These are phyloP conservation scores for Botrytis deweyae DNA, from an alignment of 2,329 filamentous ascomycete genomes.

Conservation along the genomic window DNA sequence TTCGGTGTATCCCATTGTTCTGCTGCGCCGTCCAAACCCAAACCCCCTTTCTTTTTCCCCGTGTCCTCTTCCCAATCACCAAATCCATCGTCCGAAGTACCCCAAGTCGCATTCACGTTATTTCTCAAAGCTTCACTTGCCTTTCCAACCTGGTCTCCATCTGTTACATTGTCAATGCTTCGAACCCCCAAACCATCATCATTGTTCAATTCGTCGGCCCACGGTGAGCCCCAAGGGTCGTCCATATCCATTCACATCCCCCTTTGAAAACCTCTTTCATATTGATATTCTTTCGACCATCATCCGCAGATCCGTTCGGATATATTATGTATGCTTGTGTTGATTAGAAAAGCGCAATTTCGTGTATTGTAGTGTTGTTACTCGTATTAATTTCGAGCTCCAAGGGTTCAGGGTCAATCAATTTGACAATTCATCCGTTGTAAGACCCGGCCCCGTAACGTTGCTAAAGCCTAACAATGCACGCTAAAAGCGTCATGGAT, in stretches of 20 bases:
- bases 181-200: not conserved
- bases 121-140: conserved; percentile 28
- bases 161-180: conserved; percentile 16
- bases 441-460: conserved; percentile 15
- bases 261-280: conserved; percentile 31
- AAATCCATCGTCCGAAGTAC: conserved; percentile 32
- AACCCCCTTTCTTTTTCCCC: conserved; percentile 13
- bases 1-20: conserved; percentile 25
- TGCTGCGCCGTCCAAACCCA: conserved; percentile 26
- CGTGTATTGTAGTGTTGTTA: conserved; percentile 13
- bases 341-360: not conserved
- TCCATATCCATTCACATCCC: conserved; percentile 38
- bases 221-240: conserved; percentile 43
- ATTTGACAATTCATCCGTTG: conserved; percentile 23
- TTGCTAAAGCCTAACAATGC: conserved; percentile 16
- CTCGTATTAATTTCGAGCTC: not conserved
- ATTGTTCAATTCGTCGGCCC: conserved; percentile 39
- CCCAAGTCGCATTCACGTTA: conserved; percentile 34
- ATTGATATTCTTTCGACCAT: conserved; percentile 30
- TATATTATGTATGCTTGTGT: not conserved
- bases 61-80: conserved; percentile 34
- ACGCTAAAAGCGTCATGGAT: conserved; percentile 18
- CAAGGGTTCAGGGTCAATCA: conserved; percentile 17
- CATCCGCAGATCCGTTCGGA: conserved; percentile 7
- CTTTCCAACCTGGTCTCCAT: conserved; percentile 22